Base-by-base conservation (phyloP, 805 yeast species). In the Ogataea minuta region DNA sequence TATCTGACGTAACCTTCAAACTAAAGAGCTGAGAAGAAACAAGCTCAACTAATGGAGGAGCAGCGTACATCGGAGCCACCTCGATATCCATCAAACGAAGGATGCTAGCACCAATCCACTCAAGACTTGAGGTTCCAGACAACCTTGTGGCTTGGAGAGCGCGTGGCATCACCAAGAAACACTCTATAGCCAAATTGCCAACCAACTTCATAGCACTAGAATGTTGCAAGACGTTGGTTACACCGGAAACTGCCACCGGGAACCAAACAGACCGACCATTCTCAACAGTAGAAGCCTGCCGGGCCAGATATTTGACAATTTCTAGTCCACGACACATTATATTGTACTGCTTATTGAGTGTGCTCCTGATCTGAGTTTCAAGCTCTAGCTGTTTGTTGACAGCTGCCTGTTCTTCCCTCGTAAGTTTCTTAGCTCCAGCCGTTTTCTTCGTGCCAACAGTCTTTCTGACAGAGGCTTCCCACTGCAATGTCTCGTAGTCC, bases 391-490 rank as follows among this genome's bases (percentile, higher is more conserved):
- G 91, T 31, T 74, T 77, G 31, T 73, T 73, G 2, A 85, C 80
- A 36, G 75, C 57, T 0, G 55, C 66, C 45, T 78, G 84, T 44
- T 93, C 95, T 54, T 90, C 97, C 48, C 79, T 82, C 3, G 95
- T 72, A 28, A 81, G 66, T 54, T 84, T 84, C 61, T 73, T 80
- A n/a, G 56, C 50, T 2, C 38, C 25, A 10, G 40, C 44, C 9
- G 42, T 42, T 46, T 74, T 71, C 57, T 79, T 79, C 37, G 71
- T 70, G 1, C 83, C 80, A 25, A 89, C 68, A 54, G 88, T 91
- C 46, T 79, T 78, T 52, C 91, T 77, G 23, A 93, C 74, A 36
- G 76, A 75, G 50, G 82, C 89, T 57, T 93, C 99, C 98, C 98
- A 91, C 59, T 86, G 79, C 43, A 76, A 66, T 2, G 90, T 84